Evolutionary conservation across 78 protist species (phyloP), one percentile per base, ranked within the genome.

Genomic region (Dictyostelium firmibasis): DNA sequence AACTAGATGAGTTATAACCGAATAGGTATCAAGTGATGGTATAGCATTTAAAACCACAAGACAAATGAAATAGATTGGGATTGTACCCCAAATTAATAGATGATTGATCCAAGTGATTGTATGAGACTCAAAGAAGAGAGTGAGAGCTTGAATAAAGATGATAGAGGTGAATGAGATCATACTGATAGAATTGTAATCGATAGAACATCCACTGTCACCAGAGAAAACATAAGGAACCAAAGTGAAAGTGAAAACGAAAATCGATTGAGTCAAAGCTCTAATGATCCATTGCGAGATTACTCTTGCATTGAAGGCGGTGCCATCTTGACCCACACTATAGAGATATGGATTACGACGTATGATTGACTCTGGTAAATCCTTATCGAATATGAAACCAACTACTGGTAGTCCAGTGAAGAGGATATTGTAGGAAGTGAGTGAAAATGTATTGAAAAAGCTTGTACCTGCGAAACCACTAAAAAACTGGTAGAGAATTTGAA

Each of bases 351-450:
- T 64, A 14, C 89, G 7, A 13, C 64, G 50, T 3, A 81, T 69
- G 33, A 86, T 64, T 16, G 81, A 64, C 27, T 70, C 87, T n/a
- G 97, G 94, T 33, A 95, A 53, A 86, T 74, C 95, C 47, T 82
- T 43, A 82, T 97, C 98, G 11, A 97, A 74, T 4, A 83, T 64
- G 85, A 75, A 96, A 5, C 93, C 83, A 14, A 98, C 47, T 0
- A 98, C 69, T 0, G 97, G 98, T 4, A 97, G 72, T 9, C 97
- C 94, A 18, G 98, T 97, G 74, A 97, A 98, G 35, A 94, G 20
- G 18, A 93, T 92, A 77, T 98, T 98, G 74, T 97, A 97, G 10
- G 94, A 20, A 20, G 97, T 97, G 29, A 98, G 69, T 5, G 85
- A 75, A 76, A 96, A 87, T 4, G 97, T 69, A 93, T 98, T 91